phyloP scores from a whole-genome alignment of 2,329 filamentous ascomycete genomes.

The Fusarium miscanthi region DNA sequence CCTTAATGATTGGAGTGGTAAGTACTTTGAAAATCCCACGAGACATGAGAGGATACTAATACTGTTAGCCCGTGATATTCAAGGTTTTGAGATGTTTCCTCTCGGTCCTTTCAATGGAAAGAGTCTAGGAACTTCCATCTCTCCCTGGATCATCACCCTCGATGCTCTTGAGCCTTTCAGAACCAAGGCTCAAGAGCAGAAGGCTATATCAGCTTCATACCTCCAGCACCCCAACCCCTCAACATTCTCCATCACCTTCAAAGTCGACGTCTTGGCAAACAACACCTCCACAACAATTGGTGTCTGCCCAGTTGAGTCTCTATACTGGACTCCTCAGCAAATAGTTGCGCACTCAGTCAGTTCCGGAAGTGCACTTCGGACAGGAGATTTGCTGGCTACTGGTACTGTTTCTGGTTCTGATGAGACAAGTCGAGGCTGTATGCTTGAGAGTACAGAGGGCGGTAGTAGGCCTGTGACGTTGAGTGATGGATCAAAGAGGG shows the following conservation, averaged over 20 bases:
- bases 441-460: constrained; percentile 54
- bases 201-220: constrained; percentile 33
- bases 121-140: constrained; percentile 68
- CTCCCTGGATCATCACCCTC: constrained; percentile 70
- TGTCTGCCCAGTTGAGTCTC: neutral
- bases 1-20: constrained; percentile 71
- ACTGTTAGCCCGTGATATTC: constrained; percentile 66
- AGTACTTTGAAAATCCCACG: constrained; percentile 24
- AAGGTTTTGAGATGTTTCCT: constrained; percentile 69
- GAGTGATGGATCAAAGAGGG: constrained; percentile 47
- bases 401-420: constrained; percentile 55
- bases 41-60: constrained; percentile 1
- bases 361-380: constrained; percentile 14
- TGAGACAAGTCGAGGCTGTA: constrained; percentile 51
- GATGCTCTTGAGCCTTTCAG: constrained; percentile 71
- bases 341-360: constrained; percentile 32
- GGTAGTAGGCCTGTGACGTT: constrained; percentile 48
- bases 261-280: constrained; percentile 45
- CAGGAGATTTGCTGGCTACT: constrained; percentile 55
- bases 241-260: constrained; percentile 50
- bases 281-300: constrained; percentile 5
- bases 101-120: constrained; percentile 72
- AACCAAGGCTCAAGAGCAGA: neutral
- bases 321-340: constrained; percentile 24
- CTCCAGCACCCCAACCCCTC: constrained; percentile 50